Base-by-base conservation (phyloP, 345 rosid genomes). In the Arabis hirsuta region DNA sequence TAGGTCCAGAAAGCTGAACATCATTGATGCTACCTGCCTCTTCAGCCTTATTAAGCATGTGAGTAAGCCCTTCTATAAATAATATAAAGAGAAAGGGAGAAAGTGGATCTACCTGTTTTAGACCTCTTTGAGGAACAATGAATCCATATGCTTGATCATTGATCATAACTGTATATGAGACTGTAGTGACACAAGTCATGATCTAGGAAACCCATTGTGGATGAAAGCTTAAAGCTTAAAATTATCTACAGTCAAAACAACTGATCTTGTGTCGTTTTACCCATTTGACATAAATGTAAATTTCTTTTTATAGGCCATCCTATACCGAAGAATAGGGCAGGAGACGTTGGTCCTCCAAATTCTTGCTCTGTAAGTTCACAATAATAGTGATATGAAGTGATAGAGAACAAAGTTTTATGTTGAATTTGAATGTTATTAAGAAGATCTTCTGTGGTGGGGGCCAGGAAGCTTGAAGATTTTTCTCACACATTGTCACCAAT, bases 391-490 rank as follows among this genome's bases (percentile, higher is more conserved):
- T 24, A 36, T 31, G 38, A 24, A 55, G 14, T 32, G 58, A 6
- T 2, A 32, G 24, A 22, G 24, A 22, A 41, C 51, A 12, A 69
- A 69, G 8, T 52, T 54, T 36, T 11, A 14, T 68, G 34, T n/a
- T 75, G 64, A 44, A 53, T 34, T 36, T 75, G 44, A 47, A 36
- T 61, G 47, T 20, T 31, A 58, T 65, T 62, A 62, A 73, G 24
- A 54, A 76, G 47, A 42, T 80, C 10, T 70, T 55, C 9, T 76
- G 22, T 36, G 47, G 13, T 76, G 67, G 29, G 48, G 29, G 6
- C 78, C 84, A 91, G 98, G 87, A 96, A 92, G 87, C 87, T 96
- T 52, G 97, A 92, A 84, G 98, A 96, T 38, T 83, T n/a, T n/a
- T n/a, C n/a, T n/a, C n/a, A n/a, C n/a, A n/a, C n/a, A n/a, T n/a